Percentiles rank a stretch among this genome's conserved stretches.
phyloP scores from a whole-genome alignment of 306 rosid species.

The Vachellia pachyceras region DNA sequence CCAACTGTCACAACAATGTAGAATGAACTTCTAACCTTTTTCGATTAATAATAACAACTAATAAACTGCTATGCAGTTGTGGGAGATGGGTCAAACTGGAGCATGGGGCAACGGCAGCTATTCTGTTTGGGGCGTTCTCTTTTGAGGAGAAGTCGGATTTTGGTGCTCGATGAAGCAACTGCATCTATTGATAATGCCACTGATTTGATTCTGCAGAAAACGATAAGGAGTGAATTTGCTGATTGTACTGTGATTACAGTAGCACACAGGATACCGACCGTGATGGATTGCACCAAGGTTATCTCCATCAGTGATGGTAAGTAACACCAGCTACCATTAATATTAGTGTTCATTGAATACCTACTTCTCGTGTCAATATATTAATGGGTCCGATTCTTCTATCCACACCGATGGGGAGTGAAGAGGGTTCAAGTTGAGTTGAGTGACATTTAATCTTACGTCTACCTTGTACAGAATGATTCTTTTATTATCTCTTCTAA shows the following conservation, averaged over 20 bases:
- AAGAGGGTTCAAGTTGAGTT: not conserved
- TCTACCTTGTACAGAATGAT: no score
- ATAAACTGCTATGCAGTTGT: constrained; percentile 52
- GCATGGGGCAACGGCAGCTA: constrained; percentile 91
- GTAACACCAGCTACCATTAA: constrained; percentile 9
- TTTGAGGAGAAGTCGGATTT: constrained; percentile 73
- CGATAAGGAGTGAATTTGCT: constrained; percentile 71
- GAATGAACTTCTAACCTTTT: no score
- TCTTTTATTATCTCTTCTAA: not conserved
- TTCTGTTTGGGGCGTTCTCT: constrained; percentile 94
- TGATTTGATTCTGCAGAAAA: constrained; percentile 84
- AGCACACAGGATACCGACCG: constrained; percentile 95
- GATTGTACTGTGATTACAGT: constrained; percentile 86
- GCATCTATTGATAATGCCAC: constrained; percentile 95
- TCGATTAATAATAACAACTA: not conserved
- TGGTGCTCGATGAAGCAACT: constrained; percentile 96
- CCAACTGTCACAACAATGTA: constrained; percentile 2
- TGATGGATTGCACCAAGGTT: constrained; percentile 96
- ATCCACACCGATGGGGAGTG: no score
- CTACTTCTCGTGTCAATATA: not conserved
- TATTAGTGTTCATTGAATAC: not conserved
- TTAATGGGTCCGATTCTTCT: not conserved
- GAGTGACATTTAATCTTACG: not conserved
- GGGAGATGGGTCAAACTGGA: constrained; percentile 96
- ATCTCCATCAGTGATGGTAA: constrained; percentile 86